phyloP scores from a whole-genome alignment of 306 rosid genomes.

The Corylus avellana region DNA sequence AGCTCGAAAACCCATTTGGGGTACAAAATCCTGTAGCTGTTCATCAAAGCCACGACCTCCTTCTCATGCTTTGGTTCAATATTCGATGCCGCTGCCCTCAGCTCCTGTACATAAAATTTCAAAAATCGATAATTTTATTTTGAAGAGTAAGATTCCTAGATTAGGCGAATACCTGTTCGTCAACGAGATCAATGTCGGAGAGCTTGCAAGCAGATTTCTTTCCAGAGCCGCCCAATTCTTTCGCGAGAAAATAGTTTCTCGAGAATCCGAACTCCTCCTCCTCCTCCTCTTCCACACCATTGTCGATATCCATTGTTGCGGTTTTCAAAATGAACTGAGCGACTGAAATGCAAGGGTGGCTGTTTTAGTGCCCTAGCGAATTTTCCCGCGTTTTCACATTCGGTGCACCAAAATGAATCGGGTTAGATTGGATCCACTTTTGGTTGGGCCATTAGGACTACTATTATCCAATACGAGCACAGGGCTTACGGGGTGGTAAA shows the following conservation, averaged over 20 bases:
- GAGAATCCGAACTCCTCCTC: constrained; percentile 72
- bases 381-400: constrained; percentile 31
- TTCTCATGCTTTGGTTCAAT: constrained; percentile 77
- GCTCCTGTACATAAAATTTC: constrained; percentile 46
- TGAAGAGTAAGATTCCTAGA: neutral
- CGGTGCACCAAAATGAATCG: neutral
- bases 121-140: neutral
- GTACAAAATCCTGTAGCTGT: constrained; percentile 54
- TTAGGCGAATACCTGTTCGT: constrained; percentile 60
- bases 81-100: constrained; percentile 58
- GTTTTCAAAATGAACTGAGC: neutral
- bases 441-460: neutral
- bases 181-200: constrained; percentile 69
- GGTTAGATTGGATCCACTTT: neutral
- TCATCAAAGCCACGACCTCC: constrained; percentile 49
- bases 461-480: neutral
- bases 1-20: constrained; percentile 67
- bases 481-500: no score
- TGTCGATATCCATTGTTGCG: constrained; percentile 43
- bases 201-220: constrained; percentile 71
- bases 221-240: constrained; percentile 63
- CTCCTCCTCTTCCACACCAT: constrained; percentile 57
- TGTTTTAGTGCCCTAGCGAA: constrained; percentile 1
- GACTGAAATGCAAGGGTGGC: neutral
- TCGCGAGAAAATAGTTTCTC: constrained; percentile 83